Percentiles rank a stretch among this genome's conserved stretches.
phyloP scores from a whole-genome alignment of 495 filamentous ascomycete genomes.

The Talaromyces thailandensis region DNA sequence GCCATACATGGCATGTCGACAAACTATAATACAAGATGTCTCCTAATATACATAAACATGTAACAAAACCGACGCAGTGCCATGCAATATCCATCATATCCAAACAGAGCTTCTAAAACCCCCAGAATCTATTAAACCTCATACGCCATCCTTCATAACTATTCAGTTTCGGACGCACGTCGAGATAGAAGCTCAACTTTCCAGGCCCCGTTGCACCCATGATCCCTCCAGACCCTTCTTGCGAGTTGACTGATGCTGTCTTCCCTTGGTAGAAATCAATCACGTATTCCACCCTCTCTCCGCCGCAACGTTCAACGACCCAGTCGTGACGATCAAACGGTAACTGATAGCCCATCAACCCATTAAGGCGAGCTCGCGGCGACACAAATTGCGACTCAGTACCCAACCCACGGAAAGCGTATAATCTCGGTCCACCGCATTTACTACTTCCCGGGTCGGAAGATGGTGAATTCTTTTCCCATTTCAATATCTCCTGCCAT shows the following conservation, averaged over 20 bases:
- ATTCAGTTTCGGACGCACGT: conserved; percentile 93
- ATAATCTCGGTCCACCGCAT: conserved; percentile 75
- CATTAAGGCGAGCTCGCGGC: conserved; percentile 74
- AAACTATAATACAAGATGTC: not conserved
- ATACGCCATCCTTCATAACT: conserved; percentile 82
- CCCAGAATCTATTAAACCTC: conserved; percentile 55
- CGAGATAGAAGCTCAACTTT: conserved; percentile 83
- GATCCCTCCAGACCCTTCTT: conserved; percentile 19
- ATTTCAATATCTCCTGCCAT: conserved; percentile 73
- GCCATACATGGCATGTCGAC: not conserved
- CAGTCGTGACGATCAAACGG: conserved; percentile 98
- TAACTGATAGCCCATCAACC: conserved; percentile 71
- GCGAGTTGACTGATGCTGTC: not conserved
- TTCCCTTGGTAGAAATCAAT: conserved; percentile 96
- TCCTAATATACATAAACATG: not conserved
- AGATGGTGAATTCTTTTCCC: conserved; percentile 59
- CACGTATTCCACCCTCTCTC: conserved; percentile 83
- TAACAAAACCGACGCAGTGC: not conserved
- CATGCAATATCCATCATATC: not conserved
- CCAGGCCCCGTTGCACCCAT: conserved; percentile 40
- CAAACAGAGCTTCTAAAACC: conserved; percentile 30
- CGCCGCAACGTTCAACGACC: conserved; percentile 83
- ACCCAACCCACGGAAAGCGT: conserved; percentile 67
- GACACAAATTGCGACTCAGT: conserved; percentile 59
- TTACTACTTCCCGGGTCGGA: conserved; percentile 44